Conservation (phyloP, 495 filamentous ascomycete genomes). For the Tuber microsphaerosporum region DNA sequence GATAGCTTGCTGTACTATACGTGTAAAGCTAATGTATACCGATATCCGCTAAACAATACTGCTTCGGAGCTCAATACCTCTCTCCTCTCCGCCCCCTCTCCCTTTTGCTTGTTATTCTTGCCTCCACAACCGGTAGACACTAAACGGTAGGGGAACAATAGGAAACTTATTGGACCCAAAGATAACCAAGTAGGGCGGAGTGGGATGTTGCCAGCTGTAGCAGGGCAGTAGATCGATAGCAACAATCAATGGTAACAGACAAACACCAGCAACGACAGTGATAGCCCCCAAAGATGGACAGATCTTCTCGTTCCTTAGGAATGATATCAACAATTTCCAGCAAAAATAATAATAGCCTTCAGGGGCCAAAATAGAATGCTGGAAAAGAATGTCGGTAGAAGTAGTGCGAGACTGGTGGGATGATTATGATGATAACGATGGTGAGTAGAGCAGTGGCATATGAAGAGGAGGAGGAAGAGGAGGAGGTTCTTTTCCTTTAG, state of each 20-base stretch:
- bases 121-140: neutral
- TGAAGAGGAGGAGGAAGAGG: neutral
- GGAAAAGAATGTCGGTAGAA: neutral
- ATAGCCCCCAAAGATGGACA: neutral
- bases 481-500: neutral
- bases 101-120: neutral
- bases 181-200: neutral
- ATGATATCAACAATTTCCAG: neutral
- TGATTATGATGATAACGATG: neutral
- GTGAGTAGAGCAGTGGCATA: neutral
- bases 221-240: neutral
- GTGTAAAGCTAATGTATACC: neutral
- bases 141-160: neutral
- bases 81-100: neutral
- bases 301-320: neutral
- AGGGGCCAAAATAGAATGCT: neutral
- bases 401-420: neutral
- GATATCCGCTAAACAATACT: neutral
- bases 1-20: neutral
- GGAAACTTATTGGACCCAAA: neutral
- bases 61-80: neutral
- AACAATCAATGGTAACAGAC: neutral
- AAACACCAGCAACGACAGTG: conserved; percentile 1
- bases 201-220: neutral
- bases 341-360: neutral